These are phyloP conservation scores for Musa itinerans DNA, from an alignment of 176 grass and related monocot species.

Conservation along the genomic window DNA sequence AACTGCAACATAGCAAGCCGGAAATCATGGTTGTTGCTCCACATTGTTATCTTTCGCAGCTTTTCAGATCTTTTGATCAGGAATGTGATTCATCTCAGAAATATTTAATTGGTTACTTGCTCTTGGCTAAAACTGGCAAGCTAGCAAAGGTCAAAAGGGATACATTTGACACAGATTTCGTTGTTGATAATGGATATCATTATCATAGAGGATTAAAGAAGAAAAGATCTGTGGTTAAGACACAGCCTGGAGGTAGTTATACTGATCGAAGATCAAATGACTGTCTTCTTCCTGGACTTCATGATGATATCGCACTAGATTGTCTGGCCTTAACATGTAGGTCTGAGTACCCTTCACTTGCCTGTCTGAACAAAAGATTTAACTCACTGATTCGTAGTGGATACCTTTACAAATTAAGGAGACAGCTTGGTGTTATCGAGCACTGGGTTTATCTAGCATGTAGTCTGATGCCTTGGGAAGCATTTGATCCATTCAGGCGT, in stretches of 20 bases:
- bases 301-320: slow-evolving; percentile 70
- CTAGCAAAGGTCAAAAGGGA: slow-evolving; percentile 23
- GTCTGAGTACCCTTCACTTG: slow-evolving; percentile 65
- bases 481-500: slow-evolving; percentile 58
- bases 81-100: slow-evolving; percentile 61
- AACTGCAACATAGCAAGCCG: slow-evolving; percentile 43
- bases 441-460: slow-evolving; percentile 88
- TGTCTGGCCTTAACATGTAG: slow-evolving; percentile 74
- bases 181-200: slow-evolving; percentile 22
- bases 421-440: slow-evolving; percentile 56
- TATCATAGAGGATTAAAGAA: slow-evolving; percentile 32
- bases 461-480: slow-evolving; percentile 83
- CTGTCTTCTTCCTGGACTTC: slow-evolving; percentile 66
- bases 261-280: slow-evolving; percentile 45
- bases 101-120: slow-evolving; percentile 46
- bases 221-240: slow-evolving; percentile 32
- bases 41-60: slow-evolving; percentile 37
- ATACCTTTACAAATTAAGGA: slow-evolving; percentile 68
- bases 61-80: slow-evolving; percentile 45
- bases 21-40: slow-evolving; percentile 49
- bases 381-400: slow-evolving; percentile 69
- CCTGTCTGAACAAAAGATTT: slow-evolving; percentile 68
- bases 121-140: slow-evolving; percentile 49
- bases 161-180: slow-evolving; percentile 25
- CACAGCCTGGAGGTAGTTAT: slow-evolving; percentile 31